A percentile compares a stretch with the other conserved stretches of the same genome.
Conservation (phyloP, 495 filamentous ascomycete species). For the Astrocystis sublimbata region DNA sequence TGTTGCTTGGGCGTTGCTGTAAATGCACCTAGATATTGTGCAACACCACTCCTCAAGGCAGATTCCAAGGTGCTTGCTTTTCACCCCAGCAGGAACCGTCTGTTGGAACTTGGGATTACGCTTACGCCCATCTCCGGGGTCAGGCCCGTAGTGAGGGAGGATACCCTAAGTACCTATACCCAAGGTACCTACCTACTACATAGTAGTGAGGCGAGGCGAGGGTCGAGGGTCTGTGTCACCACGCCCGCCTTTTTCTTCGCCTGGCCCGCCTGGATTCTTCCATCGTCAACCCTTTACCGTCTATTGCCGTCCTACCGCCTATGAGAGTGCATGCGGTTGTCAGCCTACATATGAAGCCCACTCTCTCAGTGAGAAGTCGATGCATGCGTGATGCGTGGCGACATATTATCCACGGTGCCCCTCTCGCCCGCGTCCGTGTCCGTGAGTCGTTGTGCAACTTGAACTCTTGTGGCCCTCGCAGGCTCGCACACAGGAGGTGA, state of each 20-base stretch:
- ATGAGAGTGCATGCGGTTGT: slow-evolving; percentile 16
- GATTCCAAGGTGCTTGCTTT: too few species aligned
- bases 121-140: too few species aligned
- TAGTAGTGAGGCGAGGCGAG: too few species aligned
- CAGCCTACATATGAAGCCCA: slow-evolving; percentile 18
- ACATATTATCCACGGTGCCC: slow-evolving; percentile 9
- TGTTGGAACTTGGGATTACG: too few species aligned
- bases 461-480: slow-evolving; percentile 13
- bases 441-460: slow-evolving; percentile 19
- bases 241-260: not conserved
- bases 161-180: too few species aligned
- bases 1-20: too few species aligned
- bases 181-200: too few species aligned
- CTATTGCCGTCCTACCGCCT: not conserved
- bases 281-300: not conserved
- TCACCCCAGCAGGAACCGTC: too few species aligned
- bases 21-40: too few species aligned
- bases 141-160: too few species aligned
- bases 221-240: slow-evolving; percentile 18
- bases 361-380: slow-evolving; percentile 9
- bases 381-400: slow-evolving; percentile 4
- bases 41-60: too few species aligned
- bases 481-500: too few species aligned
- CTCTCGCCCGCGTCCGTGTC: slow-evolving; percentile 9
- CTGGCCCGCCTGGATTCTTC: not conserved